Evolutionary conservation across 129 eudicot species (phyloP), one percentile per base, ranked within the genome.

Genomic region (Centella asiatica): DNA sequence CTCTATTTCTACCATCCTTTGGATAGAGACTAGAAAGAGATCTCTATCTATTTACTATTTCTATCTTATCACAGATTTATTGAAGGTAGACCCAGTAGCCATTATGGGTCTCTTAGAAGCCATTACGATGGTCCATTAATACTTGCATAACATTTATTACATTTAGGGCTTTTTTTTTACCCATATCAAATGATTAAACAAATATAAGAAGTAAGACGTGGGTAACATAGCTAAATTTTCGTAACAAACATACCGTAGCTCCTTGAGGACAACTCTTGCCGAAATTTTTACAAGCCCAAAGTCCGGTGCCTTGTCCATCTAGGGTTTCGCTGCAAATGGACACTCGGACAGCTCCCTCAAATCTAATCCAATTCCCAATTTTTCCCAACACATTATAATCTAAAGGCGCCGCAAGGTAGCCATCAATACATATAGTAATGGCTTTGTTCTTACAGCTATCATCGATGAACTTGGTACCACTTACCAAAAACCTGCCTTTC

Each of bases 381-480:
- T 54, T 68, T 2, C 76, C 94, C 18, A 84, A 6, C 28, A 61
- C 73, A 27, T 64, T 46, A 50, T 72, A 88, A 44, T 88, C 73
- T 0, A 72, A 26, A 0, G 94, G 89, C 5, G 87, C 85, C 22
- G 85, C 76, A 20, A 88, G 74, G 36, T 85, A 82, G 11, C 94
- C 97, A 32, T 75, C 84, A 11, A 85, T 82, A 0, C 67, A 66
- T 31, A 88, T 23, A 0, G 67, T 65, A n/a, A 85, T 81, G 18
- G n/a, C n/a, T n/a, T 59, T 80, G 0, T 42, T 60, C 33, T 70
- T 82, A 58, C 61, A 80, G 56, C 89, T 85, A 8, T 70, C 70
- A 25, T 80, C 89, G 1, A 12, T 60, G 23, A 69, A 76, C 4
- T 28, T 28, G 23, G 81, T 53, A 23, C 31, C 51, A 0, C 67